Conservation (phyloP, 2,329 filamentous ascomycete genomes). For the Alternaria sp. region DNA sequence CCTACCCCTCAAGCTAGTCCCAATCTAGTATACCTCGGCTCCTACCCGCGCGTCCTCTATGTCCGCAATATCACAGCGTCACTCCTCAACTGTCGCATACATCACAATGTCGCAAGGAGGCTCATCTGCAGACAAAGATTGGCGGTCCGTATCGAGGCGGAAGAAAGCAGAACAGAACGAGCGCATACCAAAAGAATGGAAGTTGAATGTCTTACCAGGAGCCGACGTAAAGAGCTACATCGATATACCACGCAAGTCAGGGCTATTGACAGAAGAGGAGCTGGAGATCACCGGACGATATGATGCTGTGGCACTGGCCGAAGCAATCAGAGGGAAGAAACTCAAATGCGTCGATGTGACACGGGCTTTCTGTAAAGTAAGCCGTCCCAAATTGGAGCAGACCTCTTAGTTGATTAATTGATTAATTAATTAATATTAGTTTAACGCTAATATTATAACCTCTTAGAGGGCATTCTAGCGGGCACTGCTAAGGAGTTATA, state of each 20-base stretch:
- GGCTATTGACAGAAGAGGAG: constrained; percentile 59
- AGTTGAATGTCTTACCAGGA: constrained; percentile 36
- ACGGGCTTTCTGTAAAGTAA: constrained; percentile 54
- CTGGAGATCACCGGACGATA: constrained; percentile 63
- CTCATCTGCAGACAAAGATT: constrained; percentile 28
- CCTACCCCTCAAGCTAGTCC: constrained; percentile 25
- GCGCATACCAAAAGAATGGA: constrained; percentile 55
- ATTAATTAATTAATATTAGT: too few species aligned
- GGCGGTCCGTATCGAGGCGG: constrained; percentile 50
- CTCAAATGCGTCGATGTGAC: constrained; percentile 49
- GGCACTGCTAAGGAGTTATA: too few species aligned
- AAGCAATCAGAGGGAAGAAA: constrained; percentile 42
- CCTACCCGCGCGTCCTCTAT: constrained; percentile 2
- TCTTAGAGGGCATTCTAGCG: too few species aligned
- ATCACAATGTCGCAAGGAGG: constrained; percentile 21
- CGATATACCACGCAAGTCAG: constrained; percentile 59
- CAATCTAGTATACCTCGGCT: constrained; percentile 22
- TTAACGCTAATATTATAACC: too few species aligned
- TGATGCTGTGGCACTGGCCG: constrained; percentile 52
- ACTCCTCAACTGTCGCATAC: neutral
- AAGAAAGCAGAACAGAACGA: constrained; percentile 52
- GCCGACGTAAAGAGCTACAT: constrained; percentile 43
- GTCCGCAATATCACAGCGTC: neutral
- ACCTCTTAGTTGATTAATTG: too few species aligned
- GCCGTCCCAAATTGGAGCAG: neutral